Conservation (phyloP, 2,329 filamentous ascomycete species). For the Rhytidhysteron rufulum region DNA sequence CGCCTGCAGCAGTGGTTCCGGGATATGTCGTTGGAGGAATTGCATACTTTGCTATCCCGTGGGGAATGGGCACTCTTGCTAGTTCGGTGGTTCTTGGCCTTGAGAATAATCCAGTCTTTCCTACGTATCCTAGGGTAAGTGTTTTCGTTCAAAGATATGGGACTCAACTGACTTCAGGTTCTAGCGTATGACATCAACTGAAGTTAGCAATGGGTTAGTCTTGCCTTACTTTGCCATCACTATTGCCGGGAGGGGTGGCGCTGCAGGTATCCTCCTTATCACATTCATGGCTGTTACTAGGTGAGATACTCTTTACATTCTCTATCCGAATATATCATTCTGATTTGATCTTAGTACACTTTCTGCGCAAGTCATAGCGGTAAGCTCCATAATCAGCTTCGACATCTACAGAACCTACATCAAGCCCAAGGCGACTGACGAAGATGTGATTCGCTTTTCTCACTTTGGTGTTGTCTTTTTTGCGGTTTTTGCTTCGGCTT, state of each 20-base stretch:
- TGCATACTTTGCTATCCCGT: conserved; percentile 53
- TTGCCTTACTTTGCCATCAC: conserved; percentile 38
- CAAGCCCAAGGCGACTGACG: conserved; percentile 44
- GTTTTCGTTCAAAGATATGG: too few species aligned
- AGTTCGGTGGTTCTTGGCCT: conserved; percentile 47
- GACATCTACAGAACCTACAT: conserved; percentile 53
- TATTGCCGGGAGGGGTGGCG: conserved; percentile 38
- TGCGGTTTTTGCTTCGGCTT: conserved; percentile 48
- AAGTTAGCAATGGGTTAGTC: conserved; percentile 36
- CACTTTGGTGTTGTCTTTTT: conserved; percentile 54
- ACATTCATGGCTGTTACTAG: conserved; percentile 44
- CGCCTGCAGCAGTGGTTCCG: conserved; percentile 45
- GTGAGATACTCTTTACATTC: too few species aligned
- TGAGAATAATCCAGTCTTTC: conserved; percentile 48
- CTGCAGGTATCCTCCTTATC: conserved; percentile 34
- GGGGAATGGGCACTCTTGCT: conserved; percentile 51
- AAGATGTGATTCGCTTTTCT: conserved; percentile 49
- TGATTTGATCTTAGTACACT: too few species aligned
- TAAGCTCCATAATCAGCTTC: conserved; percentile 53
- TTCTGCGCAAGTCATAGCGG: conserved; percentile 51
- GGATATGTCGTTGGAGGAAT: conserved; percentile 52
- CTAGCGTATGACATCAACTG: conserved; percentile 32
- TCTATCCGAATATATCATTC: too few species aligned
- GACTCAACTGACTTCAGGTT: conserved; percentile 2
- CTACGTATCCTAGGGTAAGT: conserved; percentile 46